These are phyloP conservation scores for Sphagnum magellanicum DNA, from an alignment of 228 moss, liverwort and hornwort species.

Conservation along the genomic window DNA sequence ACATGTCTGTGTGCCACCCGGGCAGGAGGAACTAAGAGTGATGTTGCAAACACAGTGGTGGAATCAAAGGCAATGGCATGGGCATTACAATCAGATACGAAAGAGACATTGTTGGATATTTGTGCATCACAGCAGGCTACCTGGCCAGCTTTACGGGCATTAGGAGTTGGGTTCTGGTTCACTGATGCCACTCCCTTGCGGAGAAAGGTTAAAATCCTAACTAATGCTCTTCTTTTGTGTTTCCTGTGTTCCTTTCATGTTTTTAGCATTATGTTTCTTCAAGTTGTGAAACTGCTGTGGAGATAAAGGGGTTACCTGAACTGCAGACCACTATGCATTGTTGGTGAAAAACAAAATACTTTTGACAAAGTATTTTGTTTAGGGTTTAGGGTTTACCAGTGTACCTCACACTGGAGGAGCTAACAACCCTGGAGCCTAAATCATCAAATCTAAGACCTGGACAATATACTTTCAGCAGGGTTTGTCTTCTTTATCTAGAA, in stretches of 20 bases:
- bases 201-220: constrained; percentile 47
- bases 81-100: constrained; percentile 92
- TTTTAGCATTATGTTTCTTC: not conserved
- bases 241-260: not conserved
- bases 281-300: not conserved
- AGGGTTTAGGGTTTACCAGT: too few species aligned
- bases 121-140: constrained; percentile 63
- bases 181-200: constrained; percentile 66
- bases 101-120: constrained; percentile 61
- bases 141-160: constrained; percentile 77
- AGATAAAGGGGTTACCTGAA: not conserved
- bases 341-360: too few species aligned
- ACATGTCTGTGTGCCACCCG: constrained; percentile 28
- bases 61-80: constrained; percentile 85
- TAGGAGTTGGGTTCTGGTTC: constrained; percentile 93
- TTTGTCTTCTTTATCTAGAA: not conserved
- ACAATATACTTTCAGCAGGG: not conserved
- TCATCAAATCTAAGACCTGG: not conserved
- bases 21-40: constrained; percentile 25
- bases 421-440: not conserved
- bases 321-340: not conserved
- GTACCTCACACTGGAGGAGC: too few species aligned
- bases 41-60: constrained; percentile 21
- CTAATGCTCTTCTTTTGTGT: not conserved
- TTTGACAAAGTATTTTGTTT: too few species aligned